Evolutionary conservation across 495 filamentous ascomycete genomes (phyloP), one percentile per base, ranked within the genome.

Genomic region (Friedmanniomyces simplex): DNA sequence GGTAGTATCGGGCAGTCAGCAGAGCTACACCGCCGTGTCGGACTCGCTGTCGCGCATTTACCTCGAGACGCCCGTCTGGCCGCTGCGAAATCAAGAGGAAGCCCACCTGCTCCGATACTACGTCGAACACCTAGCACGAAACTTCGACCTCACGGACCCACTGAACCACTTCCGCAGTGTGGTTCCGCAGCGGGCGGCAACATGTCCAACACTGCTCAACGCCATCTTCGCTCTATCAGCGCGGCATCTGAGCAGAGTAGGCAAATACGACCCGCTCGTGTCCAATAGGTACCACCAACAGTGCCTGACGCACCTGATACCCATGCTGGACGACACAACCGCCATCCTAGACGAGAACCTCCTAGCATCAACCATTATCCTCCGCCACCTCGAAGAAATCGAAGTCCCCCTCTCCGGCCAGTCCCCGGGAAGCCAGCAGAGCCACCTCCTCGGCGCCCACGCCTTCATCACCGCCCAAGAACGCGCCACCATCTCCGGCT

Each of bases 341-440:
- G 77, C 77, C 10, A 72, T 83, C 11, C 71, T 73, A 18, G 80
- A 82, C 52, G 79, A 81, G 57, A 77, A 84, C 41, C 71, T 82
- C 4, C 76, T 85, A 47, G 79, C 80, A 3, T 78, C 81, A 2
- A 78, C 75, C 2, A 79, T 85, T 8, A 83, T 85, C 53, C 70
- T 83, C 21, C 74, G 81, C 18, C 76, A 82, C 41, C 65, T 82
- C 13, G 79, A 84, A 68, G 82, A 84, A 60, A 79, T 82, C 62
- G 76, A 82, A 55, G 74, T 79, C 78, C 66, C 67, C 71, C 25
- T 59, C 10, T 58, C 37, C 26, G 55, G 14, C 8, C 41, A 72
- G 69, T 76, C 37, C 68, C 72, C 10, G 18, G 65, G 67, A 34
- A 72, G 77, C 42, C 65, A 64, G 22, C 69, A 74, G 41, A 67